A percentile compares a stretch with the other conserved stretches of the same genome.
phyloP scores from a whole-genome alignment of 163 green algal genomes.

The Chloromonas sp. region DNA sequence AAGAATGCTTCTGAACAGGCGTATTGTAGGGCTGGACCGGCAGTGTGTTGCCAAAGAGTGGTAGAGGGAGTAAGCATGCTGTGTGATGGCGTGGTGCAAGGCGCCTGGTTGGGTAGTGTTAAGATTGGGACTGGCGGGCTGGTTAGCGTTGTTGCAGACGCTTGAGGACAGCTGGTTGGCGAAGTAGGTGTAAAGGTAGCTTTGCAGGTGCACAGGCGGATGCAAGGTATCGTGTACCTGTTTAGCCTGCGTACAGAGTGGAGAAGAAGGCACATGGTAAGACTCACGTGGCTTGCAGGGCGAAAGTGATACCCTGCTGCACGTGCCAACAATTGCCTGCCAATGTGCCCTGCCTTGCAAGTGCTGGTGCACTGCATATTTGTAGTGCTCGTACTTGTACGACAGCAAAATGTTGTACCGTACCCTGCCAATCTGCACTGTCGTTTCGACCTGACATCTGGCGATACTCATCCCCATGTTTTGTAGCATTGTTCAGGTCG shows the following conservation, averaged over 20 bases:
- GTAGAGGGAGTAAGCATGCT: not conserved
- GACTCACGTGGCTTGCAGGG: not conserved
- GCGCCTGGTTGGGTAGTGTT: too few species aligned
- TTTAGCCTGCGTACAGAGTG: not conserved
- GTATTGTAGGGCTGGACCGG: not conserved
- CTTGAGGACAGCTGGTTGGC: not conserved
- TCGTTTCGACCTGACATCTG: too few species aligned
- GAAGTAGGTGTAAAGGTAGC: not conserved
- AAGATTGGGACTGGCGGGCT: not conserved
- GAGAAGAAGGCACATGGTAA: too few species aligned
- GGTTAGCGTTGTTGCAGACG: not conserved
- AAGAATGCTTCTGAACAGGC: not conserved
- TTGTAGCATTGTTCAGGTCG: not conserved
- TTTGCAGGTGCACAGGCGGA: not conserved
- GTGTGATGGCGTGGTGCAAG: not conserved
- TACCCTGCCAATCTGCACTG: too few species aligned
- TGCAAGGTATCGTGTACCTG: not conserved
- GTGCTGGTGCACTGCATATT: not conserved
- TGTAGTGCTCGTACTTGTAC: not conserved
- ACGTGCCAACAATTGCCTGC: not conserved
- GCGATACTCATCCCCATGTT: not conserved
- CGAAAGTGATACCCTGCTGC: not conserved
- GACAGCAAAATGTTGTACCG: not conserved
- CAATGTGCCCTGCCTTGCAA: not conserved
- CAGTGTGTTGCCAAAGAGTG: not conserved